Evolutionary conservation across 2,329 filamentous ascomycete genomes (phyloP).

Genomic region (Tolypocladium tropicale): DNA sequence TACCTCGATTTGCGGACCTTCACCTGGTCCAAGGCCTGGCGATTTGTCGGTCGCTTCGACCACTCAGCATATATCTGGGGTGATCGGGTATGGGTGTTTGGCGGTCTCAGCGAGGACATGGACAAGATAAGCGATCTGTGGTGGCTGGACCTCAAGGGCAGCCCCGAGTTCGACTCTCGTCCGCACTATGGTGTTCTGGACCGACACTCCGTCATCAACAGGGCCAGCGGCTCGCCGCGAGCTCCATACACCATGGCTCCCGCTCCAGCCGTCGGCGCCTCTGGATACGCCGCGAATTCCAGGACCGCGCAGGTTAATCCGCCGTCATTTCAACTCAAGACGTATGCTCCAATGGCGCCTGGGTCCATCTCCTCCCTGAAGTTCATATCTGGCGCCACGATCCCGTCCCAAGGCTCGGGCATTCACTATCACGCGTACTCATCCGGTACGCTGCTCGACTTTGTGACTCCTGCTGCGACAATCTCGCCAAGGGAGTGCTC

Average conservation of each 20-base stretch:
- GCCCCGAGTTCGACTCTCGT: constrained; percentile 68
- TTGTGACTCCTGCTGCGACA: constrained; percentile 84
- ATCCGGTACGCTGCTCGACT: constrained; percentile 84
- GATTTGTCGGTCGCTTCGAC: constrained; percentile 89
- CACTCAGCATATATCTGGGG: constrained; percentile 90
- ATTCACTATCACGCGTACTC: constrained; percentile 95
- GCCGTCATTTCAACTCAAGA: constrained; percentile 54
- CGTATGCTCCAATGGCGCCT: constrained; percentile 75
- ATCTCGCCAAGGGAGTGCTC: constrained; percentile 83
- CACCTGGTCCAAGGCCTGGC: constrained; percentile 95
- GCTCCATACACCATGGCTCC: constrained; percentile 39
- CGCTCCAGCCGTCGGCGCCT: constrained; percentile 43
- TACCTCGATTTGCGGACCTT: constrained; percentile 95
- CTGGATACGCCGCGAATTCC: constrained; percentile 59
- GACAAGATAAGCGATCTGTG: constrained; percentile 92
- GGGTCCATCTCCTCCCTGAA: constrained; percentile 83
- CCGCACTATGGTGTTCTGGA: constrained; percentile 46
- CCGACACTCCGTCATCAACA: constrained; percentile 29
- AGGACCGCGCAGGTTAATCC: constrained; percentile 57
- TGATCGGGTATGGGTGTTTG: constrained; percentile 92
- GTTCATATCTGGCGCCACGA: constrained; percentile 70
- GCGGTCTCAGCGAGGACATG: constrained; percentile 90
- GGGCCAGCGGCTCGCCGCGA: constrained; percentile 39
- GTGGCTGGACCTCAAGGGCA: constrained; percentile 93
- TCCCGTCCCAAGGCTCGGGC: constrained; percentile 81